Percentiles rank a stretch among this genome's conserved stretches.
phyloP scores from a whole-genome alignment of 768 basidiomycete species.

The Tylopilus rubrobrunneus region DNA sequence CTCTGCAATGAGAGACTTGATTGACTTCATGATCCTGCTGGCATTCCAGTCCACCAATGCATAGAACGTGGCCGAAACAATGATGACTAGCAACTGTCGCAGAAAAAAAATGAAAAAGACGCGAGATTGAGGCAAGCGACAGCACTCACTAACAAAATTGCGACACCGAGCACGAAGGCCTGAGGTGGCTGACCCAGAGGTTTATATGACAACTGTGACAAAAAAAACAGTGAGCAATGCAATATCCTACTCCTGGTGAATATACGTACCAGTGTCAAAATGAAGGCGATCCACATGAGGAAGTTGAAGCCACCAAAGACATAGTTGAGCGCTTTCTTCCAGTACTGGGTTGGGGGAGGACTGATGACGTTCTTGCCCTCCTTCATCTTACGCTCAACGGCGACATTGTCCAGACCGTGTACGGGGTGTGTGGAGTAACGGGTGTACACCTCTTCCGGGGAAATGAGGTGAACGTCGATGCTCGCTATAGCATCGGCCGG shows the following conservation, averaged over 20 bases:
- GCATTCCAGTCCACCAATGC: conserved; percentile 49
- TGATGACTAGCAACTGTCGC: conserved; percentile 36
- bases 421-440: conserved; percentile 42
- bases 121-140: neutral
- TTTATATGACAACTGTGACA: conserved; percentile 43
- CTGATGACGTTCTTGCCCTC: conserved; percentile 46
- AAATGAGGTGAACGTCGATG: conserved; percentile 48
- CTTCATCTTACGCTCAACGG: conserved; percentile 35
- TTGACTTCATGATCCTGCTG: conserved; percentile 46
- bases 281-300: conserved; percentile 50
- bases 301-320: conserved; percentile 56
- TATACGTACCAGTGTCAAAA: conserved; percentile 37
- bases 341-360: conserved; percentile 43
- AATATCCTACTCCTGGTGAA: neutral
- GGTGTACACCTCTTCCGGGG: conserved; percentile 39
- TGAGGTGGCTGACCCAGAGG: conserved; percentile 44
- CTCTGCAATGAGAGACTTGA: conserved; percentile 57
- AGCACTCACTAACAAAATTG: conserved; percentile 39
- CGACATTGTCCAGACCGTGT: conserved; percentile 41
- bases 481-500: conserved; percentile 36
- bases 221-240: conserved; percentile 8
- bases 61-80: conserved; percentile 41
- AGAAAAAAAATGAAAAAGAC: conserved; percentile 11
- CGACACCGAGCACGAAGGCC: conserved; percentile 44
- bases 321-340: conserved; percentile 48